phyloP scores from a whole-genome alignment of 2,329 filamentous ascomycete genomes.

The Neofusicoccum parvum region DNA sequence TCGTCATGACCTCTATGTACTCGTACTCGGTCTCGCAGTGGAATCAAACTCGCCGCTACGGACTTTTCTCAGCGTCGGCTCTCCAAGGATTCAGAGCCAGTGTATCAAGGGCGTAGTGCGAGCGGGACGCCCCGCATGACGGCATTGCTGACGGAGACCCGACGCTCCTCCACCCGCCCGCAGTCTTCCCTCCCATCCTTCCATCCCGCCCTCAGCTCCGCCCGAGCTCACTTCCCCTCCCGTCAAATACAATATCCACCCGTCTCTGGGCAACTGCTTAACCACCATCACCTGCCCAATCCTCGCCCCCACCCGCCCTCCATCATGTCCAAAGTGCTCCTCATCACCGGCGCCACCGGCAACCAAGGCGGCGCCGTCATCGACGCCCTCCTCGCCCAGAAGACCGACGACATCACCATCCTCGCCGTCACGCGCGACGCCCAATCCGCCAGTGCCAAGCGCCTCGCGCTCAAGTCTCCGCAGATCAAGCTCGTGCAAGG shows the following conservation, averaged over 20 bases:
- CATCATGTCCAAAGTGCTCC: constrained; percentile 40
- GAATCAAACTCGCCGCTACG: neutral
- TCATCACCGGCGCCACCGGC: constrained; percentile 50
- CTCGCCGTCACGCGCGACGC: constrained; percentile 63
- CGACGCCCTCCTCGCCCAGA: constrained; percentile 42
- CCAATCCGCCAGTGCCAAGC: constrained; percentile 53
- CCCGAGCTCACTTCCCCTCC: too few relatives aligned
- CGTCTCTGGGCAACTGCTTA: neutral
- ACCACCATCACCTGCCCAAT: neutral
- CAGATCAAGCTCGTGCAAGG: constrained; percentile 61
- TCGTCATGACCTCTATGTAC: neutral
- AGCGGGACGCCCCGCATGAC: neutral
- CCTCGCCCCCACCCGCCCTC: neutral
- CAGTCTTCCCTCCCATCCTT: neutral
- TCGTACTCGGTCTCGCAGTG: neutral
- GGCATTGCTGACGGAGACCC: constrained; percentile 14
- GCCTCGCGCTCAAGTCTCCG: constrained; percentile 47
- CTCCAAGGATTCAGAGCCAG: neutral
- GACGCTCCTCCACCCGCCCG: neutral
- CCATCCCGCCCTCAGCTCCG: neutral
- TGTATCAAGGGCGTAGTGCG: neutral
- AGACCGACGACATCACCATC: constrained; percentile 48
- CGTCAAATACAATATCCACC: constrained; percentile 10
- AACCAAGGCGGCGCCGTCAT: constrained; percentile 52
- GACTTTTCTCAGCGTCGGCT: neutral